Percentiles rank a stretch among this genome's conserved stretches.
Evolutionary conservation across 352 stramenopile species (phyloP).

Genomic region (Pythium brachiatum): DNA sequence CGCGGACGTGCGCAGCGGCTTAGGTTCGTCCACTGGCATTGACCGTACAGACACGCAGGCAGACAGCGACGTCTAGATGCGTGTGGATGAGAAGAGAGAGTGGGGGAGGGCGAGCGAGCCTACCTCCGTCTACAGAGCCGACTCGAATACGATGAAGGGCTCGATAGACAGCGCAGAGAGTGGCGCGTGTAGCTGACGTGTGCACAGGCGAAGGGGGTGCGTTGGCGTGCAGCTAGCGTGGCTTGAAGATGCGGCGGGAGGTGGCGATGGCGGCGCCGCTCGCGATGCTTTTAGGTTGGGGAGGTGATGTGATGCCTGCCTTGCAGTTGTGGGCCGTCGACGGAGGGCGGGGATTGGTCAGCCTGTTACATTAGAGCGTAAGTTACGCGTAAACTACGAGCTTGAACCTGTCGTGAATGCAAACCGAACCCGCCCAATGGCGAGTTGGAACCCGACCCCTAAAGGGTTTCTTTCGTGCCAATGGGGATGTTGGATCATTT

Average conservation of each 20-base stretch:
- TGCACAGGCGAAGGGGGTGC: background rate
- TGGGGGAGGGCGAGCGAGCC: background rate
- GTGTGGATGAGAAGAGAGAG: background rate
- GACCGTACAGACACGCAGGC: background rate
- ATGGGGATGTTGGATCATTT: no score
- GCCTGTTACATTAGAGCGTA: constrained; percentile 11
- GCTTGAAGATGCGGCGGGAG: background rate
- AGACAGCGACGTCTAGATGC: background rate
- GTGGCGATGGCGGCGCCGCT: background rate
- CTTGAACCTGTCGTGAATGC: constrained; percentile 30
- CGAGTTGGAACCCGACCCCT: background rate
- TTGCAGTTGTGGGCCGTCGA: constrained; percentile 23
- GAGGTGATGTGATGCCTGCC: background rate
- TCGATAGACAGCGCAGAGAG: background rate
- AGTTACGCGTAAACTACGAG: constrained; percentile 30
- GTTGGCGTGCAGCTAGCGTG: constrained; percentile 3
- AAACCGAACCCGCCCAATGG: constrained; percentile 31
- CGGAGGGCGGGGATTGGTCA: constrained; percentile 21
- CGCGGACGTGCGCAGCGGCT: constrained; percentile 21
- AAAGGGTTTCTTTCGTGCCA: background rate
- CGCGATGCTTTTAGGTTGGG: background rate
- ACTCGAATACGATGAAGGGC: background rate
- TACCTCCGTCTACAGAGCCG: background rate
- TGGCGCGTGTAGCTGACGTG: background rate
- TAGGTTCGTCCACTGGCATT: constrained; percentile 25